These are phyloP conservation scores for Psilocybe azurescens DNA, from an alignment of 768 basidiomycete species.

Conservation along the genomic window DNA sequence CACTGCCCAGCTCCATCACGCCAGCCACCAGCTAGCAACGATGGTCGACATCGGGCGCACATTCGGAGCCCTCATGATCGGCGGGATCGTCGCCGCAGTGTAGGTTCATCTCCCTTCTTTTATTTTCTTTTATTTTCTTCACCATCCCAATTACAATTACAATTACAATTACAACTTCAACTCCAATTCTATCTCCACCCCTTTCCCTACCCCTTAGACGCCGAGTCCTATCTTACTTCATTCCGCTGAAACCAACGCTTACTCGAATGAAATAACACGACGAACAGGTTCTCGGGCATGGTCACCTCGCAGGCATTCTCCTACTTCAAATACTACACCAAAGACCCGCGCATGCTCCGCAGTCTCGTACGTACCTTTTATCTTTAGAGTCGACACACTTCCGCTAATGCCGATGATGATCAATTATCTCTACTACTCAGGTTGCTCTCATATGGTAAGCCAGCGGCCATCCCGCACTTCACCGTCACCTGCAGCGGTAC, in stretches of 20 bases:
- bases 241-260: not conserved
- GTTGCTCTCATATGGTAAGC: constrained; percentile 26
- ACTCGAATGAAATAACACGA: not conserved
- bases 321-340: constrained; percentile 44
- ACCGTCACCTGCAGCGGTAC: no score
- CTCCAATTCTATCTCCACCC: not conserved
- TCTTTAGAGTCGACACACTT: no score
- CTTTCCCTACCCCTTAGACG: not conserved
- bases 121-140: not conserved
- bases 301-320: constrained; percentile 43
- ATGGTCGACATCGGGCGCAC: constrained; percentile 35
- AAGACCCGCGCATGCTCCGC: constrained; percentile 35
- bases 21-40: not conserved
- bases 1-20: no score
- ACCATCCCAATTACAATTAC: not conserved
- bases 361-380: constrained; percentile 32
- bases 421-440: constrained; percentile 13
- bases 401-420: no score
- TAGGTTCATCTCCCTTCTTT: constrained; percentile 22
- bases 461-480: not conserved
- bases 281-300: constrained; percentile 43
- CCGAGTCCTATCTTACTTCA: no score
- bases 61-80: constrained; percentile 47
- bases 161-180: not conserved
- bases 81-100: constrained; percentile 44